A percentile compares a stretch with the other conserved stretches of the same genome.
Evolutionary conservation across 257 asterid species (phyloP).

Genomic region (Lantana camara): DNA sequence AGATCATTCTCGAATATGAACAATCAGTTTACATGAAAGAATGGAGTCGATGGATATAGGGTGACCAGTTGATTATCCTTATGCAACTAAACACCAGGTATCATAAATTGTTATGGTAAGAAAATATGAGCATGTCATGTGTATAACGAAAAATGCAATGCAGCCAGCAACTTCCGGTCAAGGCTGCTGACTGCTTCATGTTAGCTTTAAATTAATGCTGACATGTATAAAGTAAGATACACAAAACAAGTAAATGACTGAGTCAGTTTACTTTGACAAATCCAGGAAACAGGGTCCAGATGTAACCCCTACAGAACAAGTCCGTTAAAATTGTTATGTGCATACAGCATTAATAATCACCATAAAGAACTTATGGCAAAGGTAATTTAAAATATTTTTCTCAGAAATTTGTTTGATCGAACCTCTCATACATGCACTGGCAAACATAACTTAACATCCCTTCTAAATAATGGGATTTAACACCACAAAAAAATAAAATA

Average conservation of each 20-base stretch:
- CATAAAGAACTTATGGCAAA: background rate
- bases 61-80: constrained; percentile 15
- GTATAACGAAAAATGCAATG: background rate
- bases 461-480: background rate
- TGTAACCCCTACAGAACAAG: constrained; percentile 11
- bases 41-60: background rate
- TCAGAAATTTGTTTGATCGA: background rate
- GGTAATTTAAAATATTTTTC: background rate
- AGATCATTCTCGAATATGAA: background rate
- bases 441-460: background rate
- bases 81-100: background rate
- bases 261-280: constrained; percentile 11
- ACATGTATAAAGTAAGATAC: background rate
- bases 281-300: background rate
- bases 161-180: background rate
- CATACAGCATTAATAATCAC: constrained; percentile 10
- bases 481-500: no score
- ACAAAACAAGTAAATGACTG: background rate
- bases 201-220: background rate
- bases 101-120: background rate
- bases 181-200: constrained; percentile 3
- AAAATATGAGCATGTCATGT: background rate
- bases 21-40: constrained; percentile 10
- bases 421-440: background rate
- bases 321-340: constrained; percentile 2